phyloP scores from a whole-genome alignment of 495 filamentous ascomycete genomes.

The Neurospora terricola region DNA sequence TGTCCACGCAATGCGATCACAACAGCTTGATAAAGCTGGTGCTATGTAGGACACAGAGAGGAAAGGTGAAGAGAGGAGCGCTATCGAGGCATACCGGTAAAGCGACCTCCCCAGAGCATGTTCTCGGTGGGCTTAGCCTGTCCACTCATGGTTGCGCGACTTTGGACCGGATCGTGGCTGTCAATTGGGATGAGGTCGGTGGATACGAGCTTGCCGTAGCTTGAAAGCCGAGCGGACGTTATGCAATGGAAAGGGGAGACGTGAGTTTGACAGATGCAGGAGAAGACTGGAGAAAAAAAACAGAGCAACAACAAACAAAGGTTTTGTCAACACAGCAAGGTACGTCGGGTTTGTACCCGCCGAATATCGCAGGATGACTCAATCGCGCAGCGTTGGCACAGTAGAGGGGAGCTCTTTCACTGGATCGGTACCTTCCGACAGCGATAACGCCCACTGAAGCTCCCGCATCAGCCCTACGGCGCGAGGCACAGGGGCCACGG shows the following conservation, averaged over 20 bases:
- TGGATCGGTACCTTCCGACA: neutral
- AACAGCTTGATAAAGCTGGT: neutral
- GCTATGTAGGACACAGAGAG: neutral
- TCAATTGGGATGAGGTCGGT: neutral
- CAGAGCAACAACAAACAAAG: neutral
- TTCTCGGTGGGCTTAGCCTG: constrained; percentile 28
- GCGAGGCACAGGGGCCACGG: neutral
- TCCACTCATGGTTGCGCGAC: constrained; percentile 5
- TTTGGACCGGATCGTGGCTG: neutral
- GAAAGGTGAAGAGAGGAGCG: neutral
- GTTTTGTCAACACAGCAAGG: neutral
- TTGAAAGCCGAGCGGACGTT: neutral
- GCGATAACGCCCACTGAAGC: neutral
- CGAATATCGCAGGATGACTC: neutral
- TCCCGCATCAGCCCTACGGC: neutral
- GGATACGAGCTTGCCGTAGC: neutral
- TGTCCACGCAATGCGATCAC: neutral
- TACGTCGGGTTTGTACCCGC: neutral
- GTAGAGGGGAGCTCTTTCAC: neutral
- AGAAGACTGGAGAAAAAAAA: neutral
- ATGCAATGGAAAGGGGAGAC: neutral
- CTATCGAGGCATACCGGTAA: constrained; percentile 46
- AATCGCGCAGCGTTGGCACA: neutral
- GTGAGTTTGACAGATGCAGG: neutral
- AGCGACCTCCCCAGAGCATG: constrained; percentile 80